phyloP scores from a whole-genome alignment of 2,329 filamentous ascomycete genomes.

The Fusarium sterilihyphosum region DNA sequence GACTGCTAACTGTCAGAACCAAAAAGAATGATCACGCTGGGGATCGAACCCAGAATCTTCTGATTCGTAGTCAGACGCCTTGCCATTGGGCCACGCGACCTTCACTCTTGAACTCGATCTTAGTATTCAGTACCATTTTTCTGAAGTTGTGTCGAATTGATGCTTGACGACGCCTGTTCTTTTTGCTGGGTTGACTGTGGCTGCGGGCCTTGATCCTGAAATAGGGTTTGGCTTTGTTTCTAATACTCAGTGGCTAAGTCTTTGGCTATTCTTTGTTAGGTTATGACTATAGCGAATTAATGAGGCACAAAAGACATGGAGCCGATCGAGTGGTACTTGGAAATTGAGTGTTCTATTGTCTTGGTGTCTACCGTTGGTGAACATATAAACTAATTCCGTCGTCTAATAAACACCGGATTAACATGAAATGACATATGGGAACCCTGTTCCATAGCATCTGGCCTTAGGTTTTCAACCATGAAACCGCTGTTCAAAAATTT shows the following conservation, averaged over 20 bases:
- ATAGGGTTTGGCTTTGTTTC: not conserved
- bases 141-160: rapidly evolving
- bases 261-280: no score
- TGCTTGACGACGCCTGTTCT: not conserved
- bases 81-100: slow-evolving; percentile 42
- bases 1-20: not conserved
- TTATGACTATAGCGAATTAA: not conserved
- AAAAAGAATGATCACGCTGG: slow-evolving; percentile 36
- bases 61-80: slow-evolving; percentile 46
- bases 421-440: not conserved
- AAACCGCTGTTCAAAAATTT: not conserved
- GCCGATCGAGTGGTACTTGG: rapidly evolving
- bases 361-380: no score
- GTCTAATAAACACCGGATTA: not conserved
- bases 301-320: not conserved
- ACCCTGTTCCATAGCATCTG: not conserved
- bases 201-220: not conserved
- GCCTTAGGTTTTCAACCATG: not conserved
- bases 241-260: not conserved
- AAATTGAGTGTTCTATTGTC: not conserved
- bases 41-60: slow-evolving; percentile 45
- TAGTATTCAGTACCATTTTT: rapidly evolving
- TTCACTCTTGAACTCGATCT: not conserved
- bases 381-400: not conserved
- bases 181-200: not conserved